Percentiles rank a stretch among this genome's conserved stretches.
phyloP scores from a whole-genome alignment of 768 basidiomycete genomes.

The Hygrocybe coccinea region DNA sequence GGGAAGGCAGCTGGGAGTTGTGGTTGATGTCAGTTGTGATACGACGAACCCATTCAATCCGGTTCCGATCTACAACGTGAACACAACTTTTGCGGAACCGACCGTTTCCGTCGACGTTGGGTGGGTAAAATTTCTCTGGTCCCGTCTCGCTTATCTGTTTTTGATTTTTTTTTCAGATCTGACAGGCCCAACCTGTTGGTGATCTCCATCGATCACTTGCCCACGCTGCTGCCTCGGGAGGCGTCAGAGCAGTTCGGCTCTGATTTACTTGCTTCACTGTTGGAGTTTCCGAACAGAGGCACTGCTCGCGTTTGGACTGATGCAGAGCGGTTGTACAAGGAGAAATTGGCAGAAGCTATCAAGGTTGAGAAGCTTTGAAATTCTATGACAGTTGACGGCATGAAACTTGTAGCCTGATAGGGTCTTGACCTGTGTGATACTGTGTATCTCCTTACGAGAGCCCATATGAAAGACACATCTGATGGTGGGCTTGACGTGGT shows the following conservation, averaged over 20 bases:
- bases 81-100: conserved; percentile 90
- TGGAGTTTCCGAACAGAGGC: conserved; percentile 68
- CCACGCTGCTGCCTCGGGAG: conserved; percentile 91
- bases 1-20: conserved; percentile 63
- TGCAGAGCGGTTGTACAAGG: conserved; percentile 76
- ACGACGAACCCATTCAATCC: conserved; percentile 99
- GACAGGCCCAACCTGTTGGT: conserved; percentile 72
- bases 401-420: too few relatives aligned
- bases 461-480: background rate
- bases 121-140: conserved; percentile 41
- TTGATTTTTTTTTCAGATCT: conserved; percentile 33
- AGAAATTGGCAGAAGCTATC: conserved; percentile 45
- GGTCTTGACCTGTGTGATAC: too few relatives aligned
- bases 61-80: conserved; percentile 89
- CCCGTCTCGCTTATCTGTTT: too few relatives aligned
- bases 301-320: conserved; percentile 80
- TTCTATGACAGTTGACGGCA: conserved; percentile 16
- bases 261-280: conserved; percentile 79
- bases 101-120: conserved; percentile 82
- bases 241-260: conserved; percentile 93
- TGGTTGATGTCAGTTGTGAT: conserved; percentile 98
- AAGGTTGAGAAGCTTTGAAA: conserved; percentile 35
- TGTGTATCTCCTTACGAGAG: background rate
- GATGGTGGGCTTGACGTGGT: too few relatives aligned
- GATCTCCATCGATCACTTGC: conserved; percentile 95